Evolutionary conservation across 129 eudicot species (phyloP).

Genomic region (Flaveria brownii): DNA sequence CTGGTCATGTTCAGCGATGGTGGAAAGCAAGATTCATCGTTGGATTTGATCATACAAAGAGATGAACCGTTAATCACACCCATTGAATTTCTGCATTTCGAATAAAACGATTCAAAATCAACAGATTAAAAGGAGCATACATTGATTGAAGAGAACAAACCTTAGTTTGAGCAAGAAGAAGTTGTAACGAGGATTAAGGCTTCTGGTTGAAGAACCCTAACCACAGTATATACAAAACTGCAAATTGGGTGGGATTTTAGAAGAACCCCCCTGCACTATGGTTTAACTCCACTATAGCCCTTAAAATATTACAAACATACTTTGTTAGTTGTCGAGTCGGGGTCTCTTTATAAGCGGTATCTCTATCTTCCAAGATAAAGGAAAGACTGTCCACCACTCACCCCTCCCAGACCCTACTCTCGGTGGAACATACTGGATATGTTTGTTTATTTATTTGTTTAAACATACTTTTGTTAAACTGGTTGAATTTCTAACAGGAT

Average conservation of each 20-base stretch:
- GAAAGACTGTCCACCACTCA: no score
- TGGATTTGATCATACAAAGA: slow-evolving; percentile 46
- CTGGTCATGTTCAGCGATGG: slow-evolving; percentile 27
- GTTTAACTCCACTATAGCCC: neutral
- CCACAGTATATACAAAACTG: neutral
- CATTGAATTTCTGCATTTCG: slow-evolving; percentile 48
- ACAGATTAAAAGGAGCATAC: neutral
- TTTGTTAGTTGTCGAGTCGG: no score
- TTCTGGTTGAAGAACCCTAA: neutral
- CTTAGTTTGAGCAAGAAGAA: neutral
- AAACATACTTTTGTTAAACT: neutral
- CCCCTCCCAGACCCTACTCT: no score
- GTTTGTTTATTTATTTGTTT: no score
- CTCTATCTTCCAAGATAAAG: no score
- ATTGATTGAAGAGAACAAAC: neutral
- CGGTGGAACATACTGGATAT: no score
- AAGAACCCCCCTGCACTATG: neutral
- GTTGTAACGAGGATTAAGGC: neutral
- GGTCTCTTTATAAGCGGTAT: no score
- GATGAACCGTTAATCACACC: slow-evolving; percentile 62
- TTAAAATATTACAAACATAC: neutral
- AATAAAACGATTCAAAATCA: slow-evolving; percentile 20
- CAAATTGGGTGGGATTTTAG: neutral
- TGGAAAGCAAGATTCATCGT: slow-evolving; percentile 23
- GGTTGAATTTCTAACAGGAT: no score